A percentile compares a stretch with the other conserved stretches of the same genome.
These are phyloP conservation scores for Apiospora rasikravindrae DNA, from an alignment of 2,329 filamentous ascomycete species.

Conservation along the genomic window DNA sequence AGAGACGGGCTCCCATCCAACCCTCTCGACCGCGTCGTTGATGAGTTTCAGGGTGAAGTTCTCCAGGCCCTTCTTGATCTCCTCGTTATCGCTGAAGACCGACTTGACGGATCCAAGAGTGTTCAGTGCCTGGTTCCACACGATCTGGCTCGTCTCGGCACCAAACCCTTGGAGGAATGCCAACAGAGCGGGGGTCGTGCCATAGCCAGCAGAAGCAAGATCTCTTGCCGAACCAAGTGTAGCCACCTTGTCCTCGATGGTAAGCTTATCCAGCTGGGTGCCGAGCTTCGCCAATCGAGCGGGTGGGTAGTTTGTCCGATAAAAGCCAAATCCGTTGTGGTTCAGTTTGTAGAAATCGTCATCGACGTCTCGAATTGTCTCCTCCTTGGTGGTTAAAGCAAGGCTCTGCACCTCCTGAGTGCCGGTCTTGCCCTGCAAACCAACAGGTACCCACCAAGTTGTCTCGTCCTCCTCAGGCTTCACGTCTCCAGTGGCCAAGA, in stretches of 20 bases:
- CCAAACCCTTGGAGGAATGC: conserved; percentile 86
- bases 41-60: conserved; percentile 82
- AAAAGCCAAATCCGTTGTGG: conserved; percentile 84
- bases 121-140: conserved; percentile 85
- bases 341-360: conserved; percentile 94
- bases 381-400: conserved; percentile 76
- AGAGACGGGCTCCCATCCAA: conserved; percentile 85
- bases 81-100: conserved; percentile 80
- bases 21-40: conserved; percentile 72
- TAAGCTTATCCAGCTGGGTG: conserved; percentile 75
- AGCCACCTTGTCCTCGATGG: conserved; percentile 88
- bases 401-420: conserved; percentile 66
- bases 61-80: conserved; percentile 74
- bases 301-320: conserved; percentile 92
- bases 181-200: conserved; percentile 80
- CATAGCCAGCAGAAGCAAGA: conserved; percentile 85
- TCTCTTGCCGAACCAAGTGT: conserved; percentile 89
- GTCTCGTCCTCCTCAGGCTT: conserved; percentile 90
- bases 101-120: conserved; percentile 79
- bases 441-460: conserved; percentile 94
- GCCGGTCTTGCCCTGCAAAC: conserved; percentile 76
- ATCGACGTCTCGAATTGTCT: conserved; percentile 76
- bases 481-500: conserved; percentile 89
- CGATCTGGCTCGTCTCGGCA: conserved; percentile 81
- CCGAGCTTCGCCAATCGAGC: conserved; percentile 81